Conservation (phyloP, 2,329 filamentous ascomycete genomes). For the Ophiostoma pallidulum region DNA sequence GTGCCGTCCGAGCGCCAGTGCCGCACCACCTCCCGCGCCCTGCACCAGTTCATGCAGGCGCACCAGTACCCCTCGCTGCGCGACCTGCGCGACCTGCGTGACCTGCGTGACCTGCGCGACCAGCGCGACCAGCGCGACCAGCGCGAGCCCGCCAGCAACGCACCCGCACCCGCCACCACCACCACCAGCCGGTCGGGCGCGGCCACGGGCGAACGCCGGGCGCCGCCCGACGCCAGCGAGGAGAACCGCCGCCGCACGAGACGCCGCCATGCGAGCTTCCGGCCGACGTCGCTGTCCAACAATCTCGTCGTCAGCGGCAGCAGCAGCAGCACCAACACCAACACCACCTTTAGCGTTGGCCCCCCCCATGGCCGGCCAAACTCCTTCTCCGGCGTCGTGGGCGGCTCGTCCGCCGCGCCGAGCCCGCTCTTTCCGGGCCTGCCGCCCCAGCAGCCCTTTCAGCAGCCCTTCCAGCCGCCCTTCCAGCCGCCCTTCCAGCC, state of each 20-base stretch:
- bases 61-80: background rate
- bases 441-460: no score
- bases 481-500: no score
- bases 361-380: no score
- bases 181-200: slow-evolving; percentile 10
- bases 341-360: no score
- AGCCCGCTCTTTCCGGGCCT: no score
- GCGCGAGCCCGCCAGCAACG: background rate
- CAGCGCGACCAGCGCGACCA: no score
- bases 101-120: no score
- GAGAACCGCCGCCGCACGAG: slow-evolving; percentile 20
- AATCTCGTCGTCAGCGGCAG: background rate
- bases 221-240: slow-evolving; percentile 18
- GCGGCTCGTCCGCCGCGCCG: no score
- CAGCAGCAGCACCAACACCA: background rate
- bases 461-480: no score
- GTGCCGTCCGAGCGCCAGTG: slow-evolving; percentile 39
- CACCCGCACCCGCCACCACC: background rate
- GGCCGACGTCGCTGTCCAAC: background rate
- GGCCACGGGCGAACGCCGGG: slow-evolving; percentile 19
- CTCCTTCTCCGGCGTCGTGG: background rate
- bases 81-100: no score
- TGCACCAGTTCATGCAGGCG: slow-evolving; percentile 3
- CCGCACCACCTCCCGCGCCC: background rate
- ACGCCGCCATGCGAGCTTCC: slow-evolving; percentile 18